A percentile compares a stretch with the other conserved stretches of the same genome.
Evolutionary conservation across 331 rosid genomes (phyloP).

Genomic region (Malus hybrid): DNA sequence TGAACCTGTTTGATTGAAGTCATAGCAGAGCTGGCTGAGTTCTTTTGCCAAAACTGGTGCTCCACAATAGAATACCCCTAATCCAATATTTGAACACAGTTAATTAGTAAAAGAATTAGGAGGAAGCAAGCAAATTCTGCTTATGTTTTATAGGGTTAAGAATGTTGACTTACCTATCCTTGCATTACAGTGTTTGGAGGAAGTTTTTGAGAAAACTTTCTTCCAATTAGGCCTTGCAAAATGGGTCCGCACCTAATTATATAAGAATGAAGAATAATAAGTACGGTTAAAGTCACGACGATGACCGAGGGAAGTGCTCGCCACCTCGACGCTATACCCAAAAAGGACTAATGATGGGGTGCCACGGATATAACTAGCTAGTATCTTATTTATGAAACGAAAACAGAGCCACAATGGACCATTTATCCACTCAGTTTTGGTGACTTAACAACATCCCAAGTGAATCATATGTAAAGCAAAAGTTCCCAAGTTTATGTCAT

Average conservation of each 20-base stretch:
- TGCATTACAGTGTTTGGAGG: constrained; percentile 83
- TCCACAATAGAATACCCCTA: constrained; percentile 97
- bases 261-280: constrained; percentile 11
- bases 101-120: constrained; percentile 11
- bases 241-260: constrained; percentile 81
- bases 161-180: constrained; percentile 62
- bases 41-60: constrained; percentile 96
- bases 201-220: constrained; percentile 83
- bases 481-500: neutral
- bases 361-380: too few species aligned
- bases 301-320: too few species aligned
- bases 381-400: too few species aligned
- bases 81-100: constrained; percentile 17
- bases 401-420: neutral
- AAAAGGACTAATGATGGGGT: too few species aligned
- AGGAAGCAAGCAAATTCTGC: neutral
- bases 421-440: neutral
- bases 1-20: constrained; percentile 85
- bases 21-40: constrained; percentile 80
- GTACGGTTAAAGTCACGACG: neutral
- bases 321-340: too few species aligned
- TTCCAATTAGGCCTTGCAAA: constrained; percentile 99
- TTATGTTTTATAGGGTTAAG: neutral
- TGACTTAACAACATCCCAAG: neutral
- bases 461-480: neutral